phyloP scores from a whole-genome alignment of 495 filamentous ascomycete genomes.

The Podospora anserina region DNA sequence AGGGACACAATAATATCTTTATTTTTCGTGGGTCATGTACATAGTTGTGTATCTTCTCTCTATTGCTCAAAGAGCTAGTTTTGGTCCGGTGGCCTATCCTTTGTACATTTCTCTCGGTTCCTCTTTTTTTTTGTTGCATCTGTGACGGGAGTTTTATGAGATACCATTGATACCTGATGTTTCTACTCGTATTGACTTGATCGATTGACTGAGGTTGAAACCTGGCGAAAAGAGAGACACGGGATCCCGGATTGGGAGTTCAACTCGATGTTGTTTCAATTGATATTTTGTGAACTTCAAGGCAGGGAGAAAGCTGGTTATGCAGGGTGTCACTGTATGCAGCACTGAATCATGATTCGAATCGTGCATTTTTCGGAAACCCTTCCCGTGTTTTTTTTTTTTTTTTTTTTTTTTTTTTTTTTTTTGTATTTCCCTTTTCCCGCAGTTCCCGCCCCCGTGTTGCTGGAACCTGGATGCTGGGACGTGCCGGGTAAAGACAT shows the following conservation, averaged over 20 bases:
- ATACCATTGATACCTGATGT: no score
- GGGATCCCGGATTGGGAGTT: neutral
- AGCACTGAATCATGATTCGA: neutral
- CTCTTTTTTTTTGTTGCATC: neutral
- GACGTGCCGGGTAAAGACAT: neutral
- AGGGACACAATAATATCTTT: neutral
- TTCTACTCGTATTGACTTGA: neutral
- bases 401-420: neutral
- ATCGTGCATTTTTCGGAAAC: neutral
- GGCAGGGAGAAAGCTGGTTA: neutral
- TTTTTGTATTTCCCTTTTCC: neutral
- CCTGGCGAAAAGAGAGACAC: neutral
- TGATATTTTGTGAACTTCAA: neutral
- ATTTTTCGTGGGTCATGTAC: conserved; percentile 1
- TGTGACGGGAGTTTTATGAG: neutral
- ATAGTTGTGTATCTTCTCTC: conserved; percentile 1
- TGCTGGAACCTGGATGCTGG: neutral
- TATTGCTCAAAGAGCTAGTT: conserved; percentile 5
- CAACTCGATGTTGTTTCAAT: neutral
- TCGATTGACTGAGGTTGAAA: neutral
- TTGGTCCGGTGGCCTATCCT: conserved; percentile 8
- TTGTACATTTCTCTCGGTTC: neutral
- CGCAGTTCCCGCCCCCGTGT: neutral
- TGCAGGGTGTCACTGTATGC: neutral
- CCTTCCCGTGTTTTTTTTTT: neutral